Percentiles rank a stretch among this genome's conserved stretches.
Conservation (phyloP, 2,329 filamentous ascomycete genomes). For the Didymella pomorum region DNA sequence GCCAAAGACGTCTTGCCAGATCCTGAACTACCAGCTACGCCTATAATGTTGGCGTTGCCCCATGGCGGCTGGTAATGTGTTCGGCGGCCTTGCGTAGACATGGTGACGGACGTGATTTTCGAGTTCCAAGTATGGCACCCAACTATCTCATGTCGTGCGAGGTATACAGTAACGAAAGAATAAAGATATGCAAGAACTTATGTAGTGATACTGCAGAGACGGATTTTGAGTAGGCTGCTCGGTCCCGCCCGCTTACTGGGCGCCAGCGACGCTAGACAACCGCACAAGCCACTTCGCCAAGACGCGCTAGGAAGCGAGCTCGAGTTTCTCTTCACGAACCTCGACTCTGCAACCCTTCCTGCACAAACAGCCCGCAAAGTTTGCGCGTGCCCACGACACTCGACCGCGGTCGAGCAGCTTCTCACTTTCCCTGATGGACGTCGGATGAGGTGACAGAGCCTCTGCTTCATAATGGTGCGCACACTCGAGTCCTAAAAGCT, state of each 20-base stretch:
- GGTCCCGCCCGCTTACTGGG: conserved; percentile 26
- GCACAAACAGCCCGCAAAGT: conserved; percentile 38
- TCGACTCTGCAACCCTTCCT: conserved; percentile 31
- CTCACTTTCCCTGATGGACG: conserved; percentile 44
- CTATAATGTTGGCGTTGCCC: conserved; percentile 96
- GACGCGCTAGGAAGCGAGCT: conserved; percentile 37
- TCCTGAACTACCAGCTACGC: conserved; percentile 92
- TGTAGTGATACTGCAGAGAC: conserved; percentile 28
- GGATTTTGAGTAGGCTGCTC: conserved; percentile 24
- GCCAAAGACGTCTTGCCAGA: conserved; percentile 95
- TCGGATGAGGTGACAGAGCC: conserved; percentile 44
- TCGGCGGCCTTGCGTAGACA: conserved; percentile 38
- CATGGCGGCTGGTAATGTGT: conserved; percentile 92
- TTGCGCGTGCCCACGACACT: conserved; percentile 41
- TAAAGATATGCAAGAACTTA: conserved; percentile 24
- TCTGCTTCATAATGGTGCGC: conserved; percentile 49
- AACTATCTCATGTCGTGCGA: conserved; percentile 22
- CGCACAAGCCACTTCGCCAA: conserved; percentile 29
- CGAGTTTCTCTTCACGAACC: conserved; percentile 36
- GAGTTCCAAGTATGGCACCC: background rate
- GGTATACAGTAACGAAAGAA: conserved; percentile 15
- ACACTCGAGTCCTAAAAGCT: conserved; percentile 4
- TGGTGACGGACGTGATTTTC: conserved; percentile 15
- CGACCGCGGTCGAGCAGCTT: conserved; percentile 46
- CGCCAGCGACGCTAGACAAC: conserved; percentile 12